Base-by-base conservation (phyloP, 2,329 filamentous ascomycete species). In the Didymella glomerata region DNA sequence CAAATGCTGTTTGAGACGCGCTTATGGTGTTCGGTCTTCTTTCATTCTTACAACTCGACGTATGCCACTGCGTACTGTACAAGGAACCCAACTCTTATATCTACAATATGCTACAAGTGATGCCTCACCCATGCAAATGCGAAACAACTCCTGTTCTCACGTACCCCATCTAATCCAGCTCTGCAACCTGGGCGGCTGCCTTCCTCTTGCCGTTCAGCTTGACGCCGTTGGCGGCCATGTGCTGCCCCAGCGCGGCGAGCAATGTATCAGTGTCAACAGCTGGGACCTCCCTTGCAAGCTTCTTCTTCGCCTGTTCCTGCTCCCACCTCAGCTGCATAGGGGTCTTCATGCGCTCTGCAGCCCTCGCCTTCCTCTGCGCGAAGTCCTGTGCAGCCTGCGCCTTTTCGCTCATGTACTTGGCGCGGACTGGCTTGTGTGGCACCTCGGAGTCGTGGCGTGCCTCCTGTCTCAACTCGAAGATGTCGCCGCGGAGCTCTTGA, bases 401-500 rank as follows among this genome's bases (percentile, higher is more conserved):
- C 45, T 52, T 44, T 48, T 61, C n/a, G 62, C 59, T 46, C 49
- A 42, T 48, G 51, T 20, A 41, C 44, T 54, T 62, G 34, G 48
- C 52, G 24, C 53, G 52, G 6, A 55, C 50, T 14, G 48, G 22
- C 42, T 48, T 49, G 52, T 56, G 46, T 24, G 54, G 52, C 11
- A 62, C 71, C 57, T 78, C 71, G 48, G 70, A 70, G 53, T 75
- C 76, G 60, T 76, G 76, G 48, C 77, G 75, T 55, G 76, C 74
- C 53, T 93, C 90, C 79, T 96, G 92, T 47, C 91, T 84, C 52
- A 88, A 92, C 71, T 68, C 60, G 42, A 60, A 57, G 30, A 69
- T 64, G 86, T 93, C 95, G 70, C 85, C 87, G 68, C 89, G 62
- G 18, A 98, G 83, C 82, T 98, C 94, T 76, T 97, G 88, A 65